Conservation (phyloP, 495 filamentous ascomycete species). For the Elasticomyces elasticus region DNA sequence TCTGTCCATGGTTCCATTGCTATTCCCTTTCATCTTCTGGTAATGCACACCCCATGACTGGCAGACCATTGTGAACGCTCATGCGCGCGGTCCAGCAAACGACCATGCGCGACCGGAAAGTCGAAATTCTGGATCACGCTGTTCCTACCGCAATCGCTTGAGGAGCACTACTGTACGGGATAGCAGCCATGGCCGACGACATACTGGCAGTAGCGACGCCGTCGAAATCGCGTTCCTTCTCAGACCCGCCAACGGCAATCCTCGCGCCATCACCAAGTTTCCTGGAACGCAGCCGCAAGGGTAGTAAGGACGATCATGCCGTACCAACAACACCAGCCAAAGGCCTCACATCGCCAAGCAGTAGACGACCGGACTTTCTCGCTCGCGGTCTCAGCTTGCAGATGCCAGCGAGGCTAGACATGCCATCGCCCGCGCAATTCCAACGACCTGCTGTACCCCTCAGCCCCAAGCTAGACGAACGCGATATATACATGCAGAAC, state of each 20-base stretch:
- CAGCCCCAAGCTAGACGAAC: slow-evolving; percentile 75
- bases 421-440: slow-evolving; percentile 26
- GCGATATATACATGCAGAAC: slow-evolving; percentile 52
- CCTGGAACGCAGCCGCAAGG: slow-evolving; percentile 40
- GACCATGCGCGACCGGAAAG: too few relatives aligned
- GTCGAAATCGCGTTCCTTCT: slow-evolving; percentile 34
- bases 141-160: background rate
- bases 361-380: slow-evolving; percentile 47
- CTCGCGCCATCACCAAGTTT: slow-evolving; percentile 57
- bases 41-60: too few relatives aligned
- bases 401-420: slow-evolving; percentile 51
- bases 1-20: too few relatives aligned
- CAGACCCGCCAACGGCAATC: slow-evolving; percentile 29
- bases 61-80: too few relatives aligned
- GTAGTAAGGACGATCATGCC: slow-evolving; percentile 73
- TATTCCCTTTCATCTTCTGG: too few relatives aligned
- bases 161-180: background rate
- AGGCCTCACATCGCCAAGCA: slow-evolving; percentile 40
- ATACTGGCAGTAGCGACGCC: slow-evolving; percentile 5
- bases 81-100: too few relatives aligned
- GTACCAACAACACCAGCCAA: slow-evolving; percentile 43
- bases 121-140: too few relatives aligned
- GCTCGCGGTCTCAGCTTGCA: slow-evolving; percentile 60
- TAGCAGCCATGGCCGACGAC: background rate
- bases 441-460: slow-evolving; percentile 44